Conservation (phyloP, 768 basidiomycete genomes). For the Suillus subluteus region DNA sequence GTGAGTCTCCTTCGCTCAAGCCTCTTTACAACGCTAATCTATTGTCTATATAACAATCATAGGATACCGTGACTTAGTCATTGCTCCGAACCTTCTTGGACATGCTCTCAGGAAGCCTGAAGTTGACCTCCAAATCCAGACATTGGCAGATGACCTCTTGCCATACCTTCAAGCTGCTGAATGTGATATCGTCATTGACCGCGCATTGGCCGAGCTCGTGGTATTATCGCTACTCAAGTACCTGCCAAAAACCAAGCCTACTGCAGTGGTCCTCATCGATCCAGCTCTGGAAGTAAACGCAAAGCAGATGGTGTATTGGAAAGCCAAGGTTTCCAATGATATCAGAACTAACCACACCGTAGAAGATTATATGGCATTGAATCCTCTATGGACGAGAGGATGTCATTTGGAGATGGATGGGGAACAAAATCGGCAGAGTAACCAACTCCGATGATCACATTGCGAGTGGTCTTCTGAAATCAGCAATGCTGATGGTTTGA, state of each 20-base stretch:
- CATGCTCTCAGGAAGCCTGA: conserved; percentile 21
- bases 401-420: conserved; percentile 15
- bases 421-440: conserved; percentile 8
- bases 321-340: background rate
- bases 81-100: conserved; percentile 28
- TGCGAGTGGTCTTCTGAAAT: conserved; percentile 1
- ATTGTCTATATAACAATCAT: no score
- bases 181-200: conserved; percentile 19
- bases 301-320: conserved; percentile 8
- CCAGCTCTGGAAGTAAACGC: conserved; percentile 13
- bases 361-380: conserved; percentile 13
- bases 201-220: conserved; percentile 26
- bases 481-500: background rate
- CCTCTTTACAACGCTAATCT: no score
- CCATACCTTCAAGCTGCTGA: conserved; percentile 8
- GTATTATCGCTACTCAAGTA: conserved; percentile 18
- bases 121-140: conserved; percentile 1
- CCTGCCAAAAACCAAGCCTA: conserved; percentile 14
- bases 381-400: conserved; percentile 13
- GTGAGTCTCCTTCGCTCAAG: no score
- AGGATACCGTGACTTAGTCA: conserved; percentile 31
- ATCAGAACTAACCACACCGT: conserved; percentile 1
- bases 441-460: conserved; percentile 15
- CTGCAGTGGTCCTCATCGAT: conserved; percentile 26
- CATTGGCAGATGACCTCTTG: conserved; percentile 9